Base-by-base conservation (phyloP, 768 basidiomycete species). In the Antrodiella citrinella region DNA sequence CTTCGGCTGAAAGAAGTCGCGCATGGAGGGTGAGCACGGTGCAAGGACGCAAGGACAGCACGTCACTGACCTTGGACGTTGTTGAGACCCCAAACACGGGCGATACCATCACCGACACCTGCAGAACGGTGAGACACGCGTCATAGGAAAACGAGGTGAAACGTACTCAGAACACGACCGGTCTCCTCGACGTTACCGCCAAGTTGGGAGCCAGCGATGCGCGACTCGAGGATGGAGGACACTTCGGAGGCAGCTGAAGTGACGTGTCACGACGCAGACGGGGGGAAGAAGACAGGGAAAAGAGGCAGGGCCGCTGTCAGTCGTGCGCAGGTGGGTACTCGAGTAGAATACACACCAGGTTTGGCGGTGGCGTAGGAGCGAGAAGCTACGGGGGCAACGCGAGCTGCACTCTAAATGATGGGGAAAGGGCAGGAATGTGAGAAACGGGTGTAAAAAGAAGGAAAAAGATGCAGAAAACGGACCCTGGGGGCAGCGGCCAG, bases 31-130 rank as follows among this genome's bases (percentile, higher is more conserved):
- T 22, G 41, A 18, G 41, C 51, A 49, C 52, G 58, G 48, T 52
- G 51, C n/a, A n/a, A n/a, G n/a, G n/a, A n/a, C n/a, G n/a, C n/a
- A n/a, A 61, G 53, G 56, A 66, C 53, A 55, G 44, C 51, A 50
- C 48, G 54, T 50, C 54, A 62, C 70, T 51, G 62, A 92, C 91
- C 92, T 76, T 98, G 96, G 64, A 99, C 96, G 68, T 99, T 99
- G 74, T 74, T 86, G 66, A 99, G 82, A 76, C 96, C 96, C 84
- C 94, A 97, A 64, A 99, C 94, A 82, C 96, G 94, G 69, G 87
- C 91, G 62, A 94, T 95, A 93, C 96, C 96, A 73, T 99, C 96
- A 91, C 94, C 93, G 63, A 96, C 93, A 71, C 92, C 92, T 95
- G 58, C 19, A 51, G 59, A 21, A 57, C 57, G 44, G 49, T 58